phyloP scores from a whole-genome alignment of 805 yeast genomes.

The Metschnikowia bowlesiae region DNA sequence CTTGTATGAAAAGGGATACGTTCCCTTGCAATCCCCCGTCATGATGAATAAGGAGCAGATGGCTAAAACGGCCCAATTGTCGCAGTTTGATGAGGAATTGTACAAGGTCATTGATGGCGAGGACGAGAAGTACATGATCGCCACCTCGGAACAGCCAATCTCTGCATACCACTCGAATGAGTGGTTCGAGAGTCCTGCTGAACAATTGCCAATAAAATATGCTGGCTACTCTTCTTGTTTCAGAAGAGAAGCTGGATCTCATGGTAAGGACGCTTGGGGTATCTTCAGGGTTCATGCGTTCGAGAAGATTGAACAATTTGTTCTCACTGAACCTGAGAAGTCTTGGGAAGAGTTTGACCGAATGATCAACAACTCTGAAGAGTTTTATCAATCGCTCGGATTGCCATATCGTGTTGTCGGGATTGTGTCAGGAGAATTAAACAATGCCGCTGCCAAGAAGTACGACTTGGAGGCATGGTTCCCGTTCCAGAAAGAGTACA shows the following conservation, averaged over 20 bases:
- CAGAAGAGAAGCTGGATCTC: constrained; percentile 99
- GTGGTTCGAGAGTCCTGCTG: constrained; percentile 97
- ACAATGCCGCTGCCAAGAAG: constrained; percentile 98
- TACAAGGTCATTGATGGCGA: constrained; percentile 96
- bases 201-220: constrained; percentile 93
- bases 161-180: constrained; percentile 96
- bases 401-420: constrained; percentile 97
- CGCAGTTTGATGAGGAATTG: constrained; percentile 96
- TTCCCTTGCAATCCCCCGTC: constrained; percentile 95
- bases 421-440: constrained; percentile 96
- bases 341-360: constrained; percentile 97
- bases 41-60: constrained; percentile 99
- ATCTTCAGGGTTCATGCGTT: constrained; percentile 98
- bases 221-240: constrained; percentile 99
- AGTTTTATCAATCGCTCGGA: constrained; percentile 85
- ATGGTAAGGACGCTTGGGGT: constrained; percentile 99
- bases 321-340: constrained; percentile 93
- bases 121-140: constrained; percentile 95
- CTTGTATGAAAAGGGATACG: constrained; percentile 72
- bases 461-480: constrained; percentile 99
- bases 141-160: constrained; percentile 98
- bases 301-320: constrained; percentile 97
- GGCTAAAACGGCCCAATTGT: constrained; percentile 98
- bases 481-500: constrained; percentile 98
- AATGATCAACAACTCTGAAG: constrained; percentile 89